Percentiles rank a stretch among this genome's conserved stretches.
These are phyloP conservation scores for Strigomonas culicis DNA, from an alignment of 208 protist species.

Conservation along the genomic window DNA sequence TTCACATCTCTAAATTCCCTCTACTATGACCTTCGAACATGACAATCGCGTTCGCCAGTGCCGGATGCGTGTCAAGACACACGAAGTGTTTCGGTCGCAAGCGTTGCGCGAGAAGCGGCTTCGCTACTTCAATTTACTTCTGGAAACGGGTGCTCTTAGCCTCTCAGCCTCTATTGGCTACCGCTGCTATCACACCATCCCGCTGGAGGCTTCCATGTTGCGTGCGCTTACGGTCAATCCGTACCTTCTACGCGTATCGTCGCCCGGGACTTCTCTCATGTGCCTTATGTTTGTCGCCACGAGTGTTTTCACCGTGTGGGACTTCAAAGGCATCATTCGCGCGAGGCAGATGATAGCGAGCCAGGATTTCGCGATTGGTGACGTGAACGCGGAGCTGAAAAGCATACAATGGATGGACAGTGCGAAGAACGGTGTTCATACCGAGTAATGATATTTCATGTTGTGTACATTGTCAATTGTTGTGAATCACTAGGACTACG, in stretches of 20 bases:
- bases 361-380: neutral
- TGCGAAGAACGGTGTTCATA: too few relatives aligned
- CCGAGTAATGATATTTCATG: neutral
- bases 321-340: neutral
- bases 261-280: constrained; percentile 1
- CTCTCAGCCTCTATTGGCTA: neutral
- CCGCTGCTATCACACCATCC: neutral
- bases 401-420: too few relatives aligned
- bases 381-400: too few relatives aligned
- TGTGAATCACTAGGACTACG: neutral
- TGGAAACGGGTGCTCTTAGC: neutral
- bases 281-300: neutral
- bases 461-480: neutral
- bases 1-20: too few relatives aligned
- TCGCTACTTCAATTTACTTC: constrained; percentile 8
- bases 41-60: too few relatives aligned
- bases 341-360: constrained; percentile 3
- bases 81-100: constrained; percentile 4
- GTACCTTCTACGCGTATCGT: constrained; percentile 1
- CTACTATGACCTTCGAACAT: too few relatives aligned
- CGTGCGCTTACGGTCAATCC: neutral
- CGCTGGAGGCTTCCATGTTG: constrained; percentile 1
- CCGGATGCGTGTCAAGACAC: too few relatives aligned
- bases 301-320: neutral
- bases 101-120: constrained; percentile 3